A percentile compares a stretch with the other conserved stretches of the same genome.
phyloP scores from a whole-genome alignment of 1,139 yeast genomes.

The Scheffersomyces lignicola region DNA sequence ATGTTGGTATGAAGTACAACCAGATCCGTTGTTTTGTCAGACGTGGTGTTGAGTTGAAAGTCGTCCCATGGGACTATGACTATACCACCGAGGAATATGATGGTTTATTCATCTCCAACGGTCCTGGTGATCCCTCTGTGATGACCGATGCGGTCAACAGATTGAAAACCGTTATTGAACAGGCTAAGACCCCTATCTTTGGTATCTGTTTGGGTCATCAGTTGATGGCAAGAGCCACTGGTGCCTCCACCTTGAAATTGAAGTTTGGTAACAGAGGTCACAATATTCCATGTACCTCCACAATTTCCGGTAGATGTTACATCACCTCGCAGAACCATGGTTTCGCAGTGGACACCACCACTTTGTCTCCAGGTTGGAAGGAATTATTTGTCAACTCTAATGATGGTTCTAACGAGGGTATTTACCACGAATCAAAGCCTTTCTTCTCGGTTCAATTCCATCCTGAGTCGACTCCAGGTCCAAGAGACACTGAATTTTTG shows the following conservation, averaged over 20 bases:
- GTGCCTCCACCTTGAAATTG: constrained; percentile 88
- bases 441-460: constrained; percentile 99
- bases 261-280: constrained; percentile 99
- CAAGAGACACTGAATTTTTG: constrained; percentile 96
- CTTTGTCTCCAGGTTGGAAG: constrained; percentile 82
- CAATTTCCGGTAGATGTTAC: constrained; percentile 88
- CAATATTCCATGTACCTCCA: constrained; percentile 92
- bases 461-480: constrained; percentile 99
- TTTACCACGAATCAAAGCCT: constrained; percentile 84
- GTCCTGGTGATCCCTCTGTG: constrained; percentile 99
- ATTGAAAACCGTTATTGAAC: constrained; percentile 55
- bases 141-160: constrained; percentile 65
- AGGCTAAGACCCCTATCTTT: constrained; percentile 76
- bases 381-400: constrained; percentile 94
- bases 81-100: constrained; percentile 77
- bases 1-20: constrained; percentile 97
- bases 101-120: constrained; percentile 95
- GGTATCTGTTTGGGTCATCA: constrained; percentile 99
- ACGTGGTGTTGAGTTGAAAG: constrained; percentile 94
- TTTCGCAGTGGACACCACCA: constrained; percentile 79
- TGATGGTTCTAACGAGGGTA: constrained; percentile 98
- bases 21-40: constrained; percentile 95
- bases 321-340: constrained; percentile 99
- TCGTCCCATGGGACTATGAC: constrained; percentile 96
- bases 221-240: constrained; percentile 88